Base-by-base conservation (phyloP, 1,284 basidiomycete genomes). In the Salmacisia buchloeana region DNA sequence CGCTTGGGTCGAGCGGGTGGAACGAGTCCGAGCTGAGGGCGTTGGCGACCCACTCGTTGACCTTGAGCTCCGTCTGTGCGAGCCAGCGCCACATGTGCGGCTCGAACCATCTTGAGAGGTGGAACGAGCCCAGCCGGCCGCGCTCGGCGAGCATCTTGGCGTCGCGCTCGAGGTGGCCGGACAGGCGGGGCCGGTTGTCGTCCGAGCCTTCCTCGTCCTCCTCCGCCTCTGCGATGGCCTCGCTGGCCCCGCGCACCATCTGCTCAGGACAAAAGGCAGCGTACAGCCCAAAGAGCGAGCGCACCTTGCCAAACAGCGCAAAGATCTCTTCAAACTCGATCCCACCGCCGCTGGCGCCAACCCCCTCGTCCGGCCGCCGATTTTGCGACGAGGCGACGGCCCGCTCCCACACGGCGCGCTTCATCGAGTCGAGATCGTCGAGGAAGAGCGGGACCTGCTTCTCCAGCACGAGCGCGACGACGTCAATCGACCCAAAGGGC, bases 51-150 rank as follows among this genome's bases (percentile, higher is more conserved):
- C 96, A 99, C 71, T 93, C 89, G 46, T 85, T 84, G 4, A 94
- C 97, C 82, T 92, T 97, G 65, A 83, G 86, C 69, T 94, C 91
- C 0, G 92, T 96, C 66, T 89, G 88, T n/a, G 86, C 77, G 7
- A 99, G 82, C 94, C 94, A 99, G 67, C 90, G 87, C 3, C 87
- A 85, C 10, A 97, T 90, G 78, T 92, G 92, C 1, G 89, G 87
- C 78, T 91, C 89, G 75, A 97, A 97, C 82, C 91, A 91, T 39
- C 71, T 66, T 31, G 68, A 63, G 18, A 73, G 49, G 52, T 67
- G 69, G 61, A 78, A 76, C 3, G 38, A 36, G 29, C 49, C 49
- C 25, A 54, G 15, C 15, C 49, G 49, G 13, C 27, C 49, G 12
- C 25, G 27, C 3, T 54, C 27, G 12, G 49, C 49, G 6, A 54